Evolutionary conservation across 768 basidiomycete genomes (phyloP), one percentile per base, ranked within the genome.

Genomic region (Tulasnella sp.): DNA sequence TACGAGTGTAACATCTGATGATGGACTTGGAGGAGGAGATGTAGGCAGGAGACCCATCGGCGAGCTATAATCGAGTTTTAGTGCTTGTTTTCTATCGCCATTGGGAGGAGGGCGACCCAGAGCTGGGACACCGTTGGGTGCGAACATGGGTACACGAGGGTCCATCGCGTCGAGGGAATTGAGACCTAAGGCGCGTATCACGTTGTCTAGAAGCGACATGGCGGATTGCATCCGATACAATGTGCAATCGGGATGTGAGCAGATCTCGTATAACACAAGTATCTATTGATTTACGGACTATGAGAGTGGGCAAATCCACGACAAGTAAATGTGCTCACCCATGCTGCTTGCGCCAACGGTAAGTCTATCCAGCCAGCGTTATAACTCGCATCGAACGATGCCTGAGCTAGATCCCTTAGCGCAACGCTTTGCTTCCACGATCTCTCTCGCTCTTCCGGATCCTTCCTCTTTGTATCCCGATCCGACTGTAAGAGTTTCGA

Each of bases 391-490:
- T 60, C 49, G 21, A 30, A 29, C 21, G 49, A 24, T 3, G 59
- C 59, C 17, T 51, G 50, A 3, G 59, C 59, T 8, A 52, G 38
- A 27, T 60, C 49, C 24, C 49, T 29, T 13, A 60, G 26, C 4
- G 41, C 30, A 5, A 60, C 30, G 50, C 42, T 45, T n/a, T 38
- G 34, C 8, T 47, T 43, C 30, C 38, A 29, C 32, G 49, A 38
- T 8, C 59, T 27, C 26, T 17, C 11, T 19, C 59, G 49, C 29
- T 17, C 32, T 34, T 51, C 59, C 23, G 29, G 3, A 21, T 60
- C 49, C 71, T 65, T 84, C 34, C 34, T 15, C 7, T 15, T 38
- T 38, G 34, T 7, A 38, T 38, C 34, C 15, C 85, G 43, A n/a
- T 19, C 32, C 13, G 50, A 51, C 29, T 51, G 59, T 30, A 60